Evolutionary conservation across 2,329 filamentous ascomycete genomes (phyloP), one percentile per base, ranked within the genome.

Genomic region (Geosmithia flava): DNA sequence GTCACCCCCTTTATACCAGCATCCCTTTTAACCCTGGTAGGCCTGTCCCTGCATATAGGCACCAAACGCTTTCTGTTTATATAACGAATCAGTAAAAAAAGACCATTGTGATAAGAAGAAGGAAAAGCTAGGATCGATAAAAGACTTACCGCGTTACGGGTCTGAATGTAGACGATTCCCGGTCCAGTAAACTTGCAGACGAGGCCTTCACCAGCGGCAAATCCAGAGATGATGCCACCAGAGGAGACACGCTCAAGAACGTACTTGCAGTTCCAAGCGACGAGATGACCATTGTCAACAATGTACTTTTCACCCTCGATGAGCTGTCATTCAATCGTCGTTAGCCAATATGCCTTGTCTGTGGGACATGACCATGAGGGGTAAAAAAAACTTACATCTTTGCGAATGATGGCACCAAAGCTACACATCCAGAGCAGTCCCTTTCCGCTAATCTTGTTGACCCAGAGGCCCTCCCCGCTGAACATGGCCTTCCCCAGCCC

Each of bases 191-290:
- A 97, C 61, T 89, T 95, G 71, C 93, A 98, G 3, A 95, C 90
- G 37, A 97, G 69, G 0, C 93, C 93, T 66, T 98, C 93, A 0
- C 77, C 85, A 0, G 87, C 83, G 27, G 82, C 80, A 20, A 95
- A 65, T 10, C 83, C 82, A n/a, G 87, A 91, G n/a, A 98, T 84
- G 53, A 98, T 81, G 39, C 93, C 93, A 2, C 93, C 93, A 3
- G 86, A 93, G 0, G 91, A 83, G 3, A 94, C 85, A 16, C 93
- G 82, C 68, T 96, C 89, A 53, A 98, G 80, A 4, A 87, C 76
- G 59, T 97, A 98, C 59, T 95, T 88, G 60, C 86, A 90, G 62
- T 96, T 96, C 93, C 93, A 98, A 0, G 93, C 91, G 0, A 97
- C 89, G 1, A 97, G 74, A 56, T 97, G 89, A 13, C 51, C 51